A percentile compares a stretch with the other conserved stretches of the same genome.
These are phyloP conservation scores for Cytospora piceae DNA, from an alignment of 2,329 filamentous ascomycete genomes.

Conservation along the genomic window DNA sequence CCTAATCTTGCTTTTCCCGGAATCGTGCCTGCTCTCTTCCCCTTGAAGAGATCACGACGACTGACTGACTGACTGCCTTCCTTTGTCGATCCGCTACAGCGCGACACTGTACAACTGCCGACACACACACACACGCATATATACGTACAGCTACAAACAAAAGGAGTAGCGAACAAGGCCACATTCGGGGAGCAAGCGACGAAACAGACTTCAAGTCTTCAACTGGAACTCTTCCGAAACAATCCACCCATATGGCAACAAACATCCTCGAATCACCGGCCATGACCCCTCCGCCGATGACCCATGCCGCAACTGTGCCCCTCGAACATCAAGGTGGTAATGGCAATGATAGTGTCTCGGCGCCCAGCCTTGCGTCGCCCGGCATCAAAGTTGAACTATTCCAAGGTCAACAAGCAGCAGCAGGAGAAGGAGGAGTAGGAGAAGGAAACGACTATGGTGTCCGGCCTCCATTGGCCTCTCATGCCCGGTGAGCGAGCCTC, in stretches of 20 bases:
- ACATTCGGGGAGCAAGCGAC: neutral
- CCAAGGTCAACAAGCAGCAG: constrained; percentile 35
- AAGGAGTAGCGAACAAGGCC: neutral
- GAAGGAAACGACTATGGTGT: constrained; percentile 26
- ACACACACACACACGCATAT: neutral
- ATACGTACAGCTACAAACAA: neutral
- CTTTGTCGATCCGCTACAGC: neutral
- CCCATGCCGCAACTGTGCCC: neutral
- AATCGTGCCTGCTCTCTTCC: neutral
- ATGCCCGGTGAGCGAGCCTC: constrained; percentile 45
- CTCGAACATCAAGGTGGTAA: constrained; percentile 3
- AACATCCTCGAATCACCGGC: neutral
- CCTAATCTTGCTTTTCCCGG: neutral
- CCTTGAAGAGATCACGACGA: neutral
- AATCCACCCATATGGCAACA: constrained; percentile 21
- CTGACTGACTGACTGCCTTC: neutral
- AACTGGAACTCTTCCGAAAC: neutral
- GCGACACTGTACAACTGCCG: neutral
- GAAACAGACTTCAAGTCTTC: neutral
- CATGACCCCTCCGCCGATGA: constrained; percentile 13
- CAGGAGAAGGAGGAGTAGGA: neutral
- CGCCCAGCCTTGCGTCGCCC: constrained; percentile 41
- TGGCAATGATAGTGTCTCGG: constrained; percentile 15
- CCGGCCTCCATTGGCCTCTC: constrained; percentile 42
- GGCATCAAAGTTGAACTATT: constrained; percentile 44